Base-by-base conservation (phyloP, 2,329 filamentous ascomycete species). In the Hymenoscyphus albidus region DNA sequence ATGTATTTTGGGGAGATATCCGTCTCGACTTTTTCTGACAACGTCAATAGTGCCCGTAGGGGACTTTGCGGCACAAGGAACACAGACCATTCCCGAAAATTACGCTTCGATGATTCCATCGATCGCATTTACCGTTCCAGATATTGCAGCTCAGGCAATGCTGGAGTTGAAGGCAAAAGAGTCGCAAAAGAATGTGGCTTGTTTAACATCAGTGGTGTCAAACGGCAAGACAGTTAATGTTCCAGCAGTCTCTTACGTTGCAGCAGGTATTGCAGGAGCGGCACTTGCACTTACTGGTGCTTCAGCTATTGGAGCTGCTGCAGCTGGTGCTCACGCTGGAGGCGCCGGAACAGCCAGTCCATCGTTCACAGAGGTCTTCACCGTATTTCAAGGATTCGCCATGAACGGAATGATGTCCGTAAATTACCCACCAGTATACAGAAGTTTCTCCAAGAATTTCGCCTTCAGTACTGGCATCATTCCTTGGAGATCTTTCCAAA, bases 321-420 rank as follows among this genome's bases (percentile, higher is more conserved):
- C 88, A 18, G 82, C 83, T 32, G 65, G 76, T 73, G 69, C 76
- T 77, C 61, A 82, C 18, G 79, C 78, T 57, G 81, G 80, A 18
- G 90, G 88, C 14, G 81, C 82, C 13, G 82, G 86, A 1, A 83
- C 89, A 12, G 81, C 88, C 51, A 95, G 92, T 71, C 95, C 95
- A 32, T 91, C 89, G 62, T 97, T 98, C 75, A 83, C 83, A 56
- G 92, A 97, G 74, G 88, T 96, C 58, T 84, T 97, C 70, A 88
- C 89, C 67, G 96, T 91, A 86, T 97, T 98, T 77, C 93, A 98
- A 78, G 89, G 90, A 59, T 90, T 98, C 82, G 93, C 95, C 35
- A 90, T 95, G 81, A 97, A 95, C 77, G 93, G 95, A 69, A 98
- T 98, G 95, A 83, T 97, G 76, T 96, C 91, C 65, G 93, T 96